Conservation (phyloP, 1,284 basidiomycete species). For the Sphaerobolus stellatus region DNA sequence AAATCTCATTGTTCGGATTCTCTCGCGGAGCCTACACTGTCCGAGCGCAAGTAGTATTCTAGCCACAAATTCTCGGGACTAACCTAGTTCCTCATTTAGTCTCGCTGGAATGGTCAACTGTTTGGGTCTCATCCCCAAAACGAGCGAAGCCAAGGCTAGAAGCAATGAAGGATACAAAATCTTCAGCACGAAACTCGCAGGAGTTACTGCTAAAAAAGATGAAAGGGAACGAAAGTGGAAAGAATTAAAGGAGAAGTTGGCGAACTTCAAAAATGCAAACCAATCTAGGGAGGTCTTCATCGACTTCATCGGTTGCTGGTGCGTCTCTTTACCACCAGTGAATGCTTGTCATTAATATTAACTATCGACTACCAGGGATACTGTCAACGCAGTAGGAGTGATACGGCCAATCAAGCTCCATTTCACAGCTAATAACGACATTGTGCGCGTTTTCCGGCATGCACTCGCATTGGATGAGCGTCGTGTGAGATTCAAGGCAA, state of each 20-base stretch:
- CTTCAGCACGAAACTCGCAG: neutral
- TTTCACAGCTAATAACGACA: constrained; percentile 59
- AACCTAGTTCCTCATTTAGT: too few relatives aligned
- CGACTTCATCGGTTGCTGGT: constrained; percentile 60
- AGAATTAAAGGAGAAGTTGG: constrained; percentile 23
- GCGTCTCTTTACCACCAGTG: constrained; percentile 12
- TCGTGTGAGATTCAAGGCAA: constrained; percentile 11
- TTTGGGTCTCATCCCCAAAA: constrained; percentile 51
- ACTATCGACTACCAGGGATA: constrained; percentile 35
- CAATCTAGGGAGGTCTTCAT: constrained; percentile 53
- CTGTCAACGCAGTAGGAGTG: constrained; percentile 47
- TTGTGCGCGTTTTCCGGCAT: constrained; percentile 62
- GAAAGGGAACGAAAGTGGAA: constrained; percentile 40
- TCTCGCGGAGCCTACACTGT: constrained; percentile 37
- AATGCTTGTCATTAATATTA: neutral
- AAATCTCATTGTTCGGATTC: constrained; percentile 37
- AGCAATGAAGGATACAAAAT: neutral
- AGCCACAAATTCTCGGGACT: too few relatives aligned
- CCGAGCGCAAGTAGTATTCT: constrained; percentile 40
- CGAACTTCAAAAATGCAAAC: constrained; percentile 50
- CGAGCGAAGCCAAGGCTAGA: constrained; percentile 30
- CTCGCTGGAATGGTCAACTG: constrained; percentile 28
- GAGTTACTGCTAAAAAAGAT: constrained; percentile 47
- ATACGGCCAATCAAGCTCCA: constrained; percentile 43
- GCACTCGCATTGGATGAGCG: constrained; percentile 42